Evolutionary conservation across 805 yeast genomes (phyloP).

Genomic region (Candida tammaniensis): DNA sequence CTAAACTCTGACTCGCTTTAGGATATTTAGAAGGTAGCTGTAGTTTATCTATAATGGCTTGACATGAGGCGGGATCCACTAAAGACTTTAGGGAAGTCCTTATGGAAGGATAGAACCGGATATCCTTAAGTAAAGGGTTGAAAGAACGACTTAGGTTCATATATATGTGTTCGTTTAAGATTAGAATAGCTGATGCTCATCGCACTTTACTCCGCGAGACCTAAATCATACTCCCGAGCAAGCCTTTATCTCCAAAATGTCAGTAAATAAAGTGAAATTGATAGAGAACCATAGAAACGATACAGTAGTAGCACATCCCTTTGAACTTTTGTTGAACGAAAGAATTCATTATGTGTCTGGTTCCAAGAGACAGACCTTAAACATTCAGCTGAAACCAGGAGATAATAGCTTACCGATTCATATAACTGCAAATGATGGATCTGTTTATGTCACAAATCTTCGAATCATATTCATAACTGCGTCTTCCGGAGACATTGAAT

Average conservation of each 20-base stretch:
- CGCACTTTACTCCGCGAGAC: neutral
- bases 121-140: slow-evolving; percentile 25
- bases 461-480: slow-evolving; percentile 39
- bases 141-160: slow-evolving; percentile 13
- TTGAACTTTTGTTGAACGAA: slow-evolving; percentile 18
- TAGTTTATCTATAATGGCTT: slow-evolving; percentile 46
- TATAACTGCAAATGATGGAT: slow-evolving; percentile 37
- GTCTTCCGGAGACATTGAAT: slow-evolving; percentile 40
- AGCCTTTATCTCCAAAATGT: slow-evolving; percentile 24
- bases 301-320: slow-evolving; percentile 13
- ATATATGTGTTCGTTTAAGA: too few relatives aligned
- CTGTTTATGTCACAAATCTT: slow-evolving; percentile 38
- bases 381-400: slow-evolving; percentile 18
- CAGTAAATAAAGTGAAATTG: slow-evolving; percentile 24
- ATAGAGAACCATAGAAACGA: slow-evolving; percentile 11
- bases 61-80: slow-evolving; percentile 23
- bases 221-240: too few relatives aligned
- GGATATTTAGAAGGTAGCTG: slow-evolving; percentile 36
- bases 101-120: slow-evolving; percentile 10
- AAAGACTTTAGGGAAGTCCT: slow-evolving; percentile 9
- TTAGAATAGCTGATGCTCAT: too few relatives aligned
- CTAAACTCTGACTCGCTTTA: slow-evolving; percentile 32
- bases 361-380: slow-evolving; percentile 27
- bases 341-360: slow-evolving; percentile 13
- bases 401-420: slow-evolving; percentile 13